Percentiles rank a stretch among this genome's conserved stretches.
Evolutionary conservation across 169 alveolate genomes (phyloP).

Genomic region (Cryptosporidium sp.): DNA sequence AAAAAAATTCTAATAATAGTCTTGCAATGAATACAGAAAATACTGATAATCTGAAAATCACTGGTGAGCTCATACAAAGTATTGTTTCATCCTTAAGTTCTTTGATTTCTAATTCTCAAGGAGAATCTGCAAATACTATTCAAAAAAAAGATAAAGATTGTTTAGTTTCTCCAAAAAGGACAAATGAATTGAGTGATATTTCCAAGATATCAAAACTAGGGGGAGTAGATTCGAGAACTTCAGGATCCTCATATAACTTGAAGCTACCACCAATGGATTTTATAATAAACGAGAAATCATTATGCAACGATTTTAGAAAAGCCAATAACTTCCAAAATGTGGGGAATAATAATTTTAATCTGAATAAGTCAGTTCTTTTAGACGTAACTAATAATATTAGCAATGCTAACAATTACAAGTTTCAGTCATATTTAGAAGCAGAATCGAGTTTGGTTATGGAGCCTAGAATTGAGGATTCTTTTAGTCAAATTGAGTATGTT

Average conservation of each 20-base stretch:
- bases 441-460: neutral
- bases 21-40: neutral
- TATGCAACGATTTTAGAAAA: neutral
- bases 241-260: neutral
- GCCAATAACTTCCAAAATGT: neutral
- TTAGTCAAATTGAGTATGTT: neutral
- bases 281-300: constrained; percentile 21
- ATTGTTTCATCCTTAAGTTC: neutral
- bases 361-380: neutral
- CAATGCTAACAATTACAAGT: neutral
- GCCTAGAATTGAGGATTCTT: neutral
- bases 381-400: neutral
- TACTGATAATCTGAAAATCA: neutral
- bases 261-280: constrained; percentile 73
- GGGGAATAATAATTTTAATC: neutral
- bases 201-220: neutral
- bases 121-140: neutral
- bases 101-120: constrained; percentile 1
- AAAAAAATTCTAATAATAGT: neutral
- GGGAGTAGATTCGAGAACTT: neutral
- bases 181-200: neutral
- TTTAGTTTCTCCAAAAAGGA: neutral
- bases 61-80: neutral
- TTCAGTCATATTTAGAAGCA: neutral
- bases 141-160: neutral